Conservation (phyloP, 2,329 filamentous ascomycete species). For the Clarireedia homoeocarpa region DNA sequence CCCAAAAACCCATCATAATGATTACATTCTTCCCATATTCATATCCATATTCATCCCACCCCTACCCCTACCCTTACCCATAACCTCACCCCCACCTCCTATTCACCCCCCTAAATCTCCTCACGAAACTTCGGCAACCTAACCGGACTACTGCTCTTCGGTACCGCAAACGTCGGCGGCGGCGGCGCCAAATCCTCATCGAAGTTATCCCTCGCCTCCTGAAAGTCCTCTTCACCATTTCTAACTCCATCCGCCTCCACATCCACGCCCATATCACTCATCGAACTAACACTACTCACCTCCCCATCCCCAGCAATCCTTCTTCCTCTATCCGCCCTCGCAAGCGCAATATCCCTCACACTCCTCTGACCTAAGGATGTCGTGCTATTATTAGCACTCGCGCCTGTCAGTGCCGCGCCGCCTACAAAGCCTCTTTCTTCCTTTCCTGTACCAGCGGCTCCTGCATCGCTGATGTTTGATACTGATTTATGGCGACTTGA, state of each 20-base stretch:
- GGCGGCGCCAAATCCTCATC: constrained; percentile 38
- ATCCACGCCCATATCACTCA: neutral
- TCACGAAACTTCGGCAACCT: constrained; percentile 53
- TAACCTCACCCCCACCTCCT: no score
- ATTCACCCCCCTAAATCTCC: constrained; percentile 35
- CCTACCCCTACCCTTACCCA: no score
- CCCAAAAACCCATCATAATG: no score
- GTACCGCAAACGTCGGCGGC: constrained; percentile 23
- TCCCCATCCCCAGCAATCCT: neutral
- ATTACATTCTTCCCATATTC: no score
- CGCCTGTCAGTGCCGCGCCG: constrained; percentile 39
- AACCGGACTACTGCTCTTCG: constrained; percentile 42
- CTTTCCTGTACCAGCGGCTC: constrained; percentile 1
- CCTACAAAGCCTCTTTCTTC: constrained; percentile 39
- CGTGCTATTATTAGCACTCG: constrained; percentile 38
- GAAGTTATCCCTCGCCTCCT: constrained; percentile 39
- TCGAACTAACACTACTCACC: neutral
- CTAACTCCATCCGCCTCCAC: neutral
- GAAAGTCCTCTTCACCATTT: constrained; percentile 35
- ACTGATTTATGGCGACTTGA: constrained; percentile 29
- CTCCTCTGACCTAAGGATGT: constrained; percentile 13
- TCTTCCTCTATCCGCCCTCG: neutral
- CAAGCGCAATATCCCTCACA: neutral
- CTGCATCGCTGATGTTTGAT: neutral
- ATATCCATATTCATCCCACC: no score